Evolutionary conservation across 2,329 filamentous ascomycete species (phyloP), one percentile per base, ranked within the genome.

Genomic region (Beauveria bassiana): DNA sequence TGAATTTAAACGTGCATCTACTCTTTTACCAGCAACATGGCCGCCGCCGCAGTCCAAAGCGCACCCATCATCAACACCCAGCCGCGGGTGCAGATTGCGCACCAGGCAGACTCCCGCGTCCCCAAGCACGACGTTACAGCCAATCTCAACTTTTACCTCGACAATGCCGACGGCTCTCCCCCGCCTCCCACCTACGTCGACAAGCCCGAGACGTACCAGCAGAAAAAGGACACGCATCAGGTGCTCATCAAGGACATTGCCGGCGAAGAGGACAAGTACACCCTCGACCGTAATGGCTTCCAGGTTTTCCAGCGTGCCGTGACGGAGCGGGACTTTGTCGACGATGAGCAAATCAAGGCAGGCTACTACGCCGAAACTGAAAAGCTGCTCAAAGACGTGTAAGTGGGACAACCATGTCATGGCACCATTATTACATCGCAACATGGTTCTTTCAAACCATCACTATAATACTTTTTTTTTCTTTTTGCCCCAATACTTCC

Each of bases 301-400:
- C 71, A 77, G 60, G 65, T 75, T 34, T 61, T 70, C 40, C 64
- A 55, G 1, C 70, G 74, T 40, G 53, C 63, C 0, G 68, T 71
- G 2, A 61, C 65, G 9, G 74, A 77, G 67, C 74, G 73, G 63
- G 70, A 73, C 31, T 78, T 78, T 61, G 2, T 66, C 1, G 81
- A 88, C 65, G 85, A 89, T 57, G 81, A 81, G 1, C 78, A 79
- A 38, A 86, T 93, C 71, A 81, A 85, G 69, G 69, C 76, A 4
- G 76, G 80, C 6, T 93, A 92, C 74, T 93, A 93, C 72, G 81
- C 86, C 0, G 89, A 92, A 70, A 84, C 89, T 3, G 86, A 90
- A 70, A 74, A 84, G 54, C 71, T 91, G 22, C 71, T 92, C 0
- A 87, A 86, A 61, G 81, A 85, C 3, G 80, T 70, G 87, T 68